Conservation (phyloP, 805 yeast genomes). For the Hyphopichia homilentoma region DNA sequence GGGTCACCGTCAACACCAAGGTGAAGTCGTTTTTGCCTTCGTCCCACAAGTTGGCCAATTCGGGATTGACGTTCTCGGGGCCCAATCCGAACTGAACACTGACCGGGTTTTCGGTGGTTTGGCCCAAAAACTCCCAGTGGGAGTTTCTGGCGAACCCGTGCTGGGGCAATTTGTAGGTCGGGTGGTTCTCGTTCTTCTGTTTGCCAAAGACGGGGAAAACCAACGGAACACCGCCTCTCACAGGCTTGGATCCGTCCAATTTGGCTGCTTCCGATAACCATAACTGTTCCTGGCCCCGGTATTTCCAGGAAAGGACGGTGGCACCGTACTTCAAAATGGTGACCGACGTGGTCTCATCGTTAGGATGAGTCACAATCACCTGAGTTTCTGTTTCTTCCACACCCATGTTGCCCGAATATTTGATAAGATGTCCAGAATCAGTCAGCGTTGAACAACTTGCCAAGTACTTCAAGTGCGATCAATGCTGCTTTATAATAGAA, state of each 20-base stretch:
- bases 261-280: slow-evolving; percentile 79
- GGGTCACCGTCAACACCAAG: slow-evolving; percentile 62
- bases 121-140: slow-evolving; percentile 92
- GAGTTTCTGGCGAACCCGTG: slow-evolving; percentile 95
- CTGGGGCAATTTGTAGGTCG: slow-evolving; percentile 75
- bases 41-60: slow-evolving; percentile 55
- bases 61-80: slow-evolving; percentile 74
- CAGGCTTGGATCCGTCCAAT: slow-evolving; percentile 89
- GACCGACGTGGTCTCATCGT: slow-evolving; percentile 50
- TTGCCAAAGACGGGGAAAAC: slow-evolving; percentile 95
- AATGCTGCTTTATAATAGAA: too few species aligned
- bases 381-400: slow-evolving; percentile 62
- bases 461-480: too few species aligned
- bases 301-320: slow-evolving; percentile 75
- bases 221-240: slow-evolving; percentile 95
- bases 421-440: too few species aligned
- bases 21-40: slow-evolving; percentile 63
- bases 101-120: slow-evolving; percentile 56
- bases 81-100: slow-evolving; percentile 88
- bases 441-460: too few species aligned
- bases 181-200: slow-evolving; percentile 44
- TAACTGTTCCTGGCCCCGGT: slow-evolving; percentile 70
- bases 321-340: slow-evolving; percentile 85
- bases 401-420: slow-evolving; percentile 58
- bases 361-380: slow-evolving; percentile 58